A percentile compares a stretch with the other conserved stretches of the same genome.
phyloP scores from a whole-genome alignment of 2,329 filamentous ascomycete genomes.

The Paecilomyces formosus region DNA sequence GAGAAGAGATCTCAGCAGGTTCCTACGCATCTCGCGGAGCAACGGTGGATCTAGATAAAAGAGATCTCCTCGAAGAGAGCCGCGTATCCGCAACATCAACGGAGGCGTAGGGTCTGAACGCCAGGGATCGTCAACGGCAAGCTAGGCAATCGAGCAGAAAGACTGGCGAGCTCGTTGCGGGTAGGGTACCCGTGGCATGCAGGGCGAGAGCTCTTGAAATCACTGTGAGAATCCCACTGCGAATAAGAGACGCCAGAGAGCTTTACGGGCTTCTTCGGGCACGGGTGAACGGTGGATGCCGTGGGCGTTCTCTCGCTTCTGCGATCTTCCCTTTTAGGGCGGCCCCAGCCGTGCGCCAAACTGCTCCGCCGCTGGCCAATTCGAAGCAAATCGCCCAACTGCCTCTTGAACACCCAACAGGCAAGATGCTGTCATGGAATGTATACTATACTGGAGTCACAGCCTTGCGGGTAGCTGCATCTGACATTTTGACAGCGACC shows the following conservation, averaged over 20 bases:
- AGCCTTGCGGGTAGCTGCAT: neutral
- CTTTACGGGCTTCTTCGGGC: neutral
- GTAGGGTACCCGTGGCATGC: neutral
- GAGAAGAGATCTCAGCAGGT: conserved; percentile 22
- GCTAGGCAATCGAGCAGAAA: neutral
- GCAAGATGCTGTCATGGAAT: neutral
- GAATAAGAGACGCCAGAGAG: neutral
- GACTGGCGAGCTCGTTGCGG: neutral
- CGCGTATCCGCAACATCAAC: conserved; percentile 6
- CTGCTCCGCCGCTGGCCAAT: neutral
- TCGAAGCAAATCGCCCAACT: neutral
- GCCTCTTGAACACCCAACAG: neutral
- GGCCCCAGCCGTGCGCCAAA: neutral
- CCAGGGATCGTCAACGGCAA: neutral
- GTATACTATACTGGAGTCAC: neutral
- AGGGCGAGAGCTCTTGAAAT: neutral
- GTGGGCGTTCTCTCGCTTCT: neutral
- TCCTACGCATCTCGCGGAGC: conserved; percentile 4
- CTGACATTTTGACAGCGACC: neutral
- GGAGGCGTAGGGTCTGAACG: neutral
- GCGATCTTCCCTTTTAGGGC: neutral
- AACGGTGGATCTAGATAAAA: conserved; percentile 18
- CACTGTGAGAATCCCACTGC: neutral
- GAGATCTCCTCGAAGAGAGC: conserved; percentile 8
- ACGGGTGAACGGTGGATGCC: neutral